Evolutionary conservation across 192 early-diverging fungal species (phyloP), one percentile per base, ranked within the genome.

Genomic region (Phlyctochytrium arcticum): DNA sequence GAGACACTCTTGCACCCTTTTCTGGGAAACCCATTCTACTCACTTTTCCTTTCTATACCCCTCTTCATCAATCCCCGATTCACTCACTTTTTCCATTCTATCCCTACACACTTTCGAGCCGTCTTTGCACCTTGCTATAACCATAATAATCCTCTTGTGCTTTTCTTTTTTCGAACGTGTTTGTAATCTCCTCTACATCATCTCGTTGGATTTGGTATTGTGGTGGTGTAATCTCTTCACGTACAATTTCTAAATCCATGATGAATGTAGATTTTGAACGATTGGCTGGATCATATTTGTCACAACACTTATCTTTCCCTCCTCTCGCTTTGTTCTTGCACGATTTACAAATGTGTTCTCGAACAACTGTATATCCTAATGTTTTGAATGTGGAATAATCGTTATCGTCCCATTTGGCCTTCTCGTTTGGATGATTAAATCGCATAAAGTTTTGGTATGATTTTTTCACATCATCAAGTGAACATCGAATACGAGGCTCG

Each of bases 381-480:
- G 17, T 8, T 27, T 60, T 60, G 42, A 60, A 60, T 12, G 42
- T 29, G 7, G 58, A 50, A 12, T 50, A 39, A 48, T 60, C 58
- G 27, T 21, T 23, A 6, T 60, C 58, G 17, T 60, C 58, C 15
- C 9, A 60, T 24, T 48, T 48, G 29, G 10, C 9, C 29, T 60
- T 60, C 6, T 19, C 42, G 12, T 46, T 6, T 34, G 35, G 58
- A 48, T 60, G 42, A 48, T 60, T 60, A 39, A 60, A 60, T 27
- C 48, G 6, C 58, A 60, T 60, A 47, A 53, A 60, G n/a, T 60
- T 60, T 7, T 50, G 7, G 42, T 53, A 60, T 9, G 39, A 12
- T 39, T 57, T 57, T 29, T 57, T 57, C 10, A 57, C 33, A 10
- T 57, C 55, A 17, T 35, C 33, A 12, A 57, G 31, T 8, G 55